Conservation (phyloP, 768 basidiomycete species). For the Lepiota brunneoincarnata region DNA sequence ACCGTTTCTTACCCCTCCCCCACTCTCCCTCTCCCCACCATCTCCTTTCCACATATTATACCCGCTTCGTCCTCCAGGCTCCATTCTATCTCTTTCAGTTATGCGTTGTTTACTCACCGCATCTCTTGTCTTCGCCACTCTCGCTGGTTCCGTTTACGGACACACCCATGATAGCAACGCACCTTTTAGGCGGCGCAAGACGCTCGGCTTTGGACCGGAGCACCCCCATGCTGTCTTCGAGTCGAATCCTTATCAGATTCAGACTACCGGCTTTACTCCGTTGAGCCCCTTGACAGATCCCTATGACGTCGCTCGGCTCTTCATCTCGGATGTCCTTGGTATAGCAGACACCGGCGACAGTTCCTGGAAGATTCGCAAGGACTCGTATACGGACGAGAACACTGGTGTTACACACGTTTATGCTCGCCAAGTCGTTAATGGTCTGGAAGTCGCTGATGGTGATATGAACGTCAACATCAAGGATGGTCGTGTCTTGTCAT, state of each 20-base stretch:
- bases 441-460: constrained; percentile 85
- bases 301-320: constrained; percentile 57
- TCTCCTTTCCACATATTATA: not conserved
- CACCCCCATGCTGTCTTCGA: constrained; percentile 71
- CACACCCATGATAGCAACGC: constrained; percentile 32
- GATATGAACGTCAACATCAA: constrained; percentile 94
- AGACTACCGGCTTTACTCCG: constrained; percentile 39
- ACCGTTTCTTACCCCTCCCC: not conserved
- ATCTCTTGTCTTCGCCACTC: constrained; percentile 56
- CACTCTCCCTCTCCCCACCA: constrained; percentile 2
- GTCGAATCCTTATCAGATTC: constrained; percentile 45
- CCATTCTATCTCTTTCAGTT: constrained; percentile 9
- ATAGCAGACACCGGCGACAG: constrained; percentile 32
- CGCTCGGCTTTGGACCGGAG: constrained; percentile 84
- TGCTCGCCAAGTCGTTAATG: constrained; percentile 79
- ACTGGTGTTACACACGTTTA: constrained; percentile 92
- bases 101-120: constrained; percentile 71
- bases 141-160: constrained; percentile 54
- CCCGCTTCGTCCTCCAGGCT: not conserved
- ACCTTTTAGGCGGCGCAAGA: constrained; percentile 68
- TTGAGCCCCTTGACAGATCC: constrained; percentile 44
- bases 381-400: constrained; percentile 83
- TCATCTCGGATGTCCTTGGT: constrained; percentile 49
- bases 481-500: constrained; percentile 79
- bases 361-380: constrained; percentile 64